phyloP scores from a whole-genome alignment of 1,139 yeast species.

The Suhomyces yuchorum region DNA sequence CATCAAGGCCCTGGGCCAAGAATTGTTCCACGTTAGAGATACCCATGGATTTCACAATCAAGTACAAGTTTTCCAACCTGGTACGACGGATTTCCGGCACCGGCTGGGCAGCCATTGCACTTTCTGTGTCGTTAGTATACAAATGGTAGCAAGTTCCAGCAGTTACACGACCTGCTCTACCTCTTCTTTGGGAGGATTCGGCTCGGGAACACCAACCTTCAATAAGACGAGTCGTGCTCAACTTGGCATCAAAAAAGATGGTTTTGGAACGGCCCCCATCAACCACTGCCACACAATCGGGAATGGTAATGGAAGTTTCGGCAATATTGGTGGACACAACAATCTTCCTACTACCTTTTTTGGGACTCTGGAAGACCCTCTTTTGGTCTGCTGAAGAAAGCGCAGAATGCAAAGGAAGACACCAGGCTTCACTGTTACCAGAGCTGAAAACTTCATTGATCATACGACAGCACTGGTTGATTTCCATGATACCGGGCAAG shows the following conservation, averaged over 20 bases:
- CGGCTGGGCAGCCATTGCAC: slow-evolving; percentile 67
- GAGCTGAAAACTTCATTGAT: slow-evolving; percentile 25
- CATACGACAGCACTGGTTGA: slow-evolving; percentile 48
- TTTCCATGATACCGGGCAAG: slow-evolving; percentile 90
- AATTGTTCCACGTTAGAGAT: slow-evolving; percentile 69
- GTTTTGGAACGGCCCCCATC: slow-evolving; percentile 87
- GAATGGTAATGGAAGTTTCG: slow-evolving; percentile 86
- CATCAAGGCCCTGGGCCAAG: slow-evolving; percentile 74
- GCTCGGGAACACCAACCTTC: slow-evolving; percentile 92
- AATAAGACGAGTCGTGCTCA: slow-evolving; percentile 68
- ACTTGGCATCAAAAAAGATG: slow-evolving; percentile 64
- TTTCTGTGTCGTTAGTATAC: slow-evolving; percentile 64
- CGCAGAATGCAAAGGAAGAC: slow-evolving; percentile 88
- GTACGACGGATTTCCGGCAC: slow-evolving; percentile 87
- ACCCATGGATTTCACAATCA: slow-evolving; percentile 89
- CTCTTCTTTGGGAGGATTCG: slow-evolving; percentile 89
- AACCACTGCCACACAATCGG: slow-evolving; percentile 90
- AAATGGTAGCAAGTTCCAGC: slow-evolving; percentile 81
- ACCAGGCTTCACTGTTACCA: slow-evolving; percentile 28
- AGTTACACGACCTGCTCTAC: slow-evolving; percentile 97
- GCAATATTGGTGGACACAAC: slow-evolving; percentile 92
- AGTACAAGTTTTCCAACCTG: slow-evolving; percentile 76
- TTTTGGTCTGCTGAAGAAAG: slow-evolving; percentile 81
- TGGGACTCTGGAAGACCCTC: slow-evolving; percentile 61
- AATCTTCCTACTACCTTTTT: slow-evolving; percentile 63